Conservation (phyloP, 768 basidiomycete genomes). For the Mycena haematopus region DNA sequence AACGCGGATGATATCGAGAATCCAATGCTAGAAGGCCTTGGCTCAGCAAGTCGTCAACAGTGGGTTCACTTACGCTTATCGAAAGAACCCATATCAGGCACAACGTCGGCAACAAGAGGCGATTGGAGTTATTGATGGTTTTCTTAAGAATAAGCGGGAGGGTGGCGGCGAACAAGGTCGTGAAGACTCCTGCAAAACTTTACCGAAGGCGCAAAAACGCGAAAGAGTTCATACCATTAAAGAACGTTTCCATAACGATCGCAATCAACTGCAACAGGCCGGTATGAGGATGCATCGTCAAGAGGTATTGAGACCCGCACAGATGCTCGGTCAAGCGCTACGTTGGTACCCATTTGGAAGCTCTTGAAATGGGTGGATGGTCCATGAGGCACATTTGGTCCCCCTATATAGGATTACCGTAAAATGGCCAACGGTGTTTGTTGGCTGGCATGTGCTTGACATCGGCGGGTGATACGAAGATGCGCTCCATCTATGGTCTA, state of each 20-base stretch:
- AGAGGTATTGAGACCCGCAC: too few species aligned
- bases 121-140: neutral
- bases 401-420: too few species aligned
- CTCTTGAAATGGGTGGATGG: too few species aligned
- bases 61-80: constrained; percentile 9
- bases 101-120: constrained; percentile 10
- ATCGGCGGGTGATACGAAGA: too few species aligned
- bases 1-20: constrained; percentile 23
- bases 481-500: too few species aligned
- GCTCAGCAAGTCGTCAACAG: neutral
- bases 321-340: too few species aligned
- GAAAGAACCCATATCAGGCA: constrained; percentile 17
- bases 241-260: constrained; percentile 14
- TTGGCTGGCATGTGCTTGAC: too few species aligned
- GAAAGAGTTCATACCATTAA: constrained; percentile 17
- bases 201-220: neutral
- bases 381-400: too few species aligned
- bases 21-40: constrained; percentile 19
- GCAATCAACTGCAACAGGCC: constrained; percentile 20
- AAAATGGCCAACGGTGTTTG: too few species aligned
- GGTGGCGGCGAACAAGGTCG: constrained; percentile 1
- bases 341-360: too few species aligned
- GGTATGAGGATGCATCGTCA: too few species aligned
- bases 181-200: constrained; percentile 4
- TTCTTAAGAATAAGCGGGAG: constrained; percentile 1